Base-by-base conservation (phyloP, 345 rosid genomes). In the Lepidium aucheri region DNA sequence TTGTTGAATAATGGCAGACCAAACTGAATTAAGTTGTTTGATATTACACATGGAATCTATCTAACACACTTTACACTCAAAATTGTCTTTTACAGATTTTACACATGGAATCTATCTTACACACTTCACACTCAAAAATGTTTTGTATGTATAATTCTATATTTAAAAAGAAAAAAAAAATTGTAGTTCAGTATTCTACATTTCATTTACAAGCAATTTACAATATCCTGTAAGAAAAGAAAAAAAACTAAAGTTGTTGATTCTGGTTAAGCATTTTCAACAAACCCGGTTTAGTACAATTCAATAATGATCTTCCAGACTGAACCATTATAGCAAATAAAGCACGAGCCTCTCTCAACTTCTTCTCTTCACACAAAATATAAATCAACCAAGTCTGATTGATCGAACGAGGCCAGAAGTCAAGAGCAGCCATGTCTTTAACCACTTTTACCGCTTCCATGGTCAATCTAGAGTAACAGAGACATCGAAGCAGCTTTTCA, bases 361-460 rank as follows among this genome's bases (percentile, higher is more conserved):
- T 77, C 24, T 77, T 71, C 77, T 81, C 80, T 69, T 78, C 73
- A 46, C 81, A 74, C 68, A 85, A 51, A 43, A 81, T 75, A 69
- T 50, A 53, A 59, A 83, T 80, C 78, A 88, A 74, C 80, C 79
- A 67, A 51, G 74, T 72, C 18, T 32, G 40, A 53, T 46, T 56
- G 17, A 45, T 68, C n/a, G 30, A 73, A 42, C 72, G 33, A 50
- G 73, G 73, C 77, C 68, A 33, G 13, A 53, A 33, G 60, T 72
- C 35, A 53, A 38, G 46, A 12, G 65, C 78, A 68, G 78, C 55
- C 92, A 84, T 89, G 53, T 83, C 87, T 72, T 80, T 79, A 76
- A 79, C 78, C 65, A 83, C 66, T 65, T 74, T 76, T 69, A 86
- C 77, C 46, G 86, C 85, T 58, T 79, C 74, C 62, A 45, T 53